phyloP scores from a whole-genome alignment of 75 land plant genomes.

The Cryptomeria japonica region DNA sequence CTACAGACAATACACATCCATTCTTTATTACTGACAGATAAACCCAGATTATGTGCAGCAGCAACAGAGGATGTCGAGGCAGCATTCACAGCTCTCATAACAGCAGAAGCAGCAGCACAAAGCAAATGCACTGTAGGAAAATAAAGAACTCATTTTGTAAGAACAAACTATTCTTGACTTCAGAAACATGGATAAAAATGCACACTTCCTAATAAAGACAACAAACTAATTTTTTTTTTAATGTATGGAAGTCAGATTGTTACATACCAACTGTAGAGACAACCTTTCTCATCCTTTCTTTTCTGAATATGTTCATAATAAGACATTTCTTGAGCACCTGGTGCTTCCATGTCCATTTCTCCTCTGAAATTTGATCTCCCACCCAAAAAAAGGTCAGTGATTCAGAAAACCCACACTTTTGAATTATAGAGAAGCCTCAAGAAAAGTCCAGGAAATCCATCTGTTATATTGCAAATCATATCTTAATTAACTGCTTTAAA shows the following conservation, averaged over 20 bases:
- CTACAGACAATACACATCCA: no score
- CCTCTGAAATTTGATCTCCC: neutral
- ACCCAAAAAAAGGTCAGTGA: neutral
- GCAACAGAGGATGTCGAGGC: constrained; percentile 18
- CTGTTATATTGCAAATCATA: neutral
- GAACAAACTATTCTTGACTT: neutral
- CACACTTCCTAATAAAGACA: neutral
- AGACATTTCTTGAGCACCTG: constrained; percentile 26
- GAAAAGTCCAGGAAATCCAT: neutral
- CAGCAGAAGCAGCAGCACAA: constrained; percentile 17
- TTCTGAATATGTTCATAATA: constrained; percentile 30
- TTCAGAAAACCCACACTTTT: no score
- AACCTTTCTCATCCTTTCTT: constrained; percentile 39
- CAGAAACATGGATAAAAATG: neutral
- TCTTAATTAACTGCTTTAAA: neutral
- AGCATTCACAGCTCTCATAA: constrained; percentile 22
- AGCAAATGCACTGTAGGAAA: constrained; percentile 8
- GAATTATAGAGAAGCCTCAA: neutral
- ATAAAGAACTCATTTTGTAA: neutral
- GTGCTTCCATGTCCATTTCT: constrained; percentile 18
- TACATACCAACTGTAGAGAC: constrained; percentile 32
- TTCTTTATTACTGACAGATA: no score
- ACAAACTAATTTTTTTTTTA: no score
- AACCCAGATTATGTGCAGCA: neutral
- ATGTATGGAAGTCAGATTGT: neutral